These are phyloP conservation scores for Penicillium sp. DNA, from an alignment of 2,329 filamentous ascomycete species.

Conservation along the genomic window DNA sequence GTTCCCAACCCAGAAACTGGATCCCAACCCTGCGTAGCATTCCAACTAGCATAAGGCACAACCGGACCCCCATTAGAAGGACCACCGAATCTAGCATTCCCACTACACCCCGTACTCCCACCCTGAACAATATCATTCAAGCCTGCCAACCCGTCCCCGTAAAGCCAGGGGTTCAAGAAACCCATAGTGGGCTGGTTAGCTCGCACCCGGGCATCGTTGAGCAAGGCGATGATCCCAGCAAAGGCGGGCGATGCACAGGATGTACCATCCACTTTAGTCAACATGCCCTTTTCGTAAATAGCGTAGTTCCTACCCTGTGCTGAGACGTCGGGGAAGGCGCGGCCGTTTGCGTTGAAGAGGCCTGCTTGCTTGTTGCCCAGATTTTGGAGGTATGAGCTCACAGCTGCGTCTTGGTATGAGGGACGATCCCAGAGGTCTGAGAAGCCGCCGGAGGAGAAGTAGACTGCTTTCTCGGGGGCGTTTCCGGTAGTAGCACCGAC, in stretches of 20 bases:
- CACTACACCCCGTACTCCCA: constrained; percentile 47
- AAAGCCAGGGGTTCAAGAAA: constrained; percentile 60
- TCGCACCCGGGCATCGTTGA: constrained; percentile 58
- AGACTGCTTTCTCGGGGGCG: constrained; percentile 38
- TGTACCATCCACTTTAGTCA: constrained; percentile 36
- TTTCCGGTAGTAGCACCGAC: constrained; percentile 41
- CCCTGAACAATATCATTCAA: constrained; percentile 49
- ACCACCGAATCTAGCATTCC: constrained; percentile 41
- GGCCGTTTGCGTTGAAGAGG: constrained; percentile 34
- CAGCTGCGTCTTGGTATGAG: constrained; percentile 34
- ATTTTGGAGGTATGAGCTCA: constrained; percentile 31
- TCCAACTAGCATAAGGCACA: constrained; percentile 48
- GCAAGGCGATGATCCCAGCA: constrained; percentile 55
- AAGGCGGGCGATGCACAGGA: constrained; percentile 56
- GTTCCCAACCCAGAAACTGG: constrained; percentile 46
- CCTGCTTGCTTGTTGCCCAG: constrained; percentile 25
- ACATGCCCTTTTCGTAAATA: constrained; percentile 29
- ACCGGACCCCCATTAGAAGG: constrained; percentile 35
- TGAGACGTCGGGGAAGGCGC: constrained; percentile 42
- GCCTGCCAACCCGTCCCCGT: constrained; percentile 40
- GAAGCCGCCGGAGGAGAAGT: constrained; percentile 43
- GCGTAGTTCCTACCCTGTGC: constrained; percentile 36
- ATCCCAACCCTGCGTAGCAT: constrained; percentile 50
- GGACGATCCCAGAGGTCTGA: constrained; percentile 36
- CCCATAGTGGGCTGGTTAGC: constrained; percentile 50